Conservation (phyloP, 192 early-diverging fungal species). For the Funneliformis mosseae region DNA sequence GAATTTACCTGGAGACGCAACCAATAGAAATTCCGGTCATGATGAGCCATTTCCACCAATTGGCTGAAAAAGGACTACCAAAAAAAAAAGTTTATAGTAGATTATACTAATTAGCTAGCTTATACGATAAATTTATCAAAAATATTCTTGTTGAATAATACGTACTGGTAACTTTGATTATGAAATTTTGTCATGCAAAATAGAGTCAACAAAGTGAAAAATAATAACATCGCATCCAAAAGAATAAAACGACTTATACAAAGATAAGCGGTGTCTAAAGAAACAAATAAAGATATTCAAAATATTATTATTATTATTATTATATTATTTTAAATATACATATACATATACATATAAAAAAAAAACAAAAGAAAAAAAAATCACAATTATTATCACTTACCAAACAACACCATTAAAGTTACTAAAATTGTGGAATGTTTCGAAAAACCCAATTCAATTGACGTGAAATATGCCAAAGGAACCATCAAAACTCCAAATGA, state of each 20-base stretch:
- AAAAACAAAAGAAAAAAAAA: no score
- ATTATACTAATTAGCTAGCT: background rate
- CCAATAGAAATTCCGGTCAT: constrained; percentile 89
- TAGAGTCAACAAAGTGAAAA: constrained; percentile 73
- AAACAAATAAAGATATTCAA: background rate
- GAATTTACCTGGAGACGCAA: constrained; percentile 66
- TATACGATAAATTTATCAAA: background rate
- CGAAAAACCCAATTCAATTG: constrained; percentile 71
- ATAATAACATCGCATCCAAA: constrained; percentile 93
- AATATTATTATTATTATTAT: no score
- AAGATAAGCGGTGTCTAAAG: constrained; percentile 68
- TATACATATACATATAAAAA: constrained; percentile 65
- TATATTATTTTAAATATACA: no score
- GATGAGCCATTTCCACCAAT: constrained; percentile 90
- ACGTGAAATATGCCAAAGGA: constrained; percentile 90
- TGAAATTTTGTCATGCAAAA: constrained; percentile 75
- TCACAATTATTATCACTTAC: constrained; percentile 41
- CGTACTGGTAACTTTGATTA: constrained; percentile 66
- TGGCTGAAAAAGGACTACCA: constrained; percentile 73
- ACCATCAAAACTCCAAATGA: constrained; percentile 86
- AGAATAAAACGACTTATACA: constrained; percentile 90
- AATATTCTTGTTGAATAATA: background rate
- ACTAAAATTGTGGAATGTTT: constrained; percentile 68
- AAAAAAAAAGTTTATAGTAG: background rate
- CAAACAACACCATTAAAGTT: constrained; percentile 79